phyloP scores from a whole-genome alignment of 192 early-diverging fungal genomes.

The Dissophora ornata region DNA sequence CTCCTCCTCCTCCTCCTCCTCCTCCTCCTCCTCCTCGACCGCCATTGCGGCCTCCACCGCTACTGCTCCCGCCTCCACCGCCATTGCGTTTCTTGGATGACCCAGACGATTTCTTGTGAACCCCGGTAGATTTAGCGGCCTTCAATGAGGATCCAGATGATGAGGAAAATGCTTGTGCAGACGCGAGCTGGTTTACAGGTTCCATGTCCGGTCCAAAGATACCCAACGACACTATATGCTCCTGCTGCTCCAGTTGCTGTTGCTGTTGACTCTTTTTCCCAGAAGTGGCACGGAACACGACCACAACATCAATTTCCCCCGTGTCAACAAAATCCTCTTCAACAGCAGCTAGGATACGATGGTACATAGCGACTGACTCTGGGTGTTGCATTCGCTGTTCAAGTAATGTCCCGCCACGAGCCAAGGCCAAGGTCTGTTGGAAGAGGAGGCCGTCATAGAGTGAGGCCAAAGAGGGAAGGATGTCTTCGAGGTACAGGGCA shows the following conservation, averaged over 20 bases:
- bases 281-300: conserved; percentile 30
- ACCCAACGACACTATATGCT: background rate
- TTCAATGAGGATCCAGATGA: conserved; percentile 6
- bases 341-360: conserved; percentile 39
- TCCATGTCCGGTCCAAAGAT: conserved; percentile 54
- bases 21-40: background rate
- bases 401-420: conserved; percentile 47
- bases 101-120: conserved; percentile 43
- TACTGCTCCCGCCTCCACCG: background rate
- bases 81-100: conserved; percentile 39
- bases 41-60: background rate
- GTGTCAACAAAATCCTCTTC: conserved; percentile 51
- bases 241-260: background rate
- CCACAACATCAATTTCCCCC: conserved; percentile 49
- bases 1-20: background rate
- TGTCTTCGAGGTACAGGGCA: conserved; percentile 45
- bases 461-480: conserved; percentile 18
- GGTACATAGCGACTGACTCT: conserved; percentile 26
- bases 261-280: conserved; percentile 5
- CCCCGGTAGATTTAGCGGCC: conserved; percentile 19
- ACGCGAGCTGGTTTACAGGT: conserved; percentile 20
- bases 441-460: conserved; percentile 53
- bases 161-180: background rate
- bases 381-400: conserved; percentile 39
- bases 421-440: conserved; percentile 43